A percentile compares a stretch with the other conserved stretches of the same genome.
phyloP scores from a whole-genome alignment of 495 filamentous ascomycete genomes.

The Penicillium pancosmium region DNA sequence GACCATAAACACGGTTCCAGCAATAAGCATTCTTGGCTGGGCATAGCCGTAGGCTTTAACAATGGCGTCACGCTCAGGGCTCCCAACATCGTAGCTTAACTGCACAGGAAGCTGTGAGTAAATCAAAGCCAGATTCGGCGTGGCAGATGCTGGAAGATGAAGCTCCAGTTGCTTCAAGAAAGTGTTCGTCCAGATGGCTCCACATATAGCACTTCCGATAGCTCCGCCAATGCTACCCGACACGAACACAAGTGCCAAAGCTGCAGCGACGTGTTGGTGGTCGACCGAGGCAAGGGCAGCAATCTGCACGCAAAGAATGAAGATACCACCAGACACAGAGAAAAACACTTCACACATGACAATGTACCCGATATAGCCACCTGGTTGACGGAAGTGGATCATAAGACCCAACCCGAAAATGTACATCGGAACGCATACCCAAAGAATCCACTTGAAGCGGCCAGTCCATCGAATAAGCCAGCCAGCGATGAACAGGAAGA shows the following conservation, averaged over 20 bases:
- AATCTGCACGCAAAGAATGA: constrained; percentile 65
- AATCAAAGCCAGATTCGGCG: constrained; percentile 47
- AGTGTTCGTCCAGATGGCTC: constrained; percentile 65
- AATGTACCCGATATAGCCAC: constrained; percentile 61
- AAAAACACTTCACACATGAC: constrained; percentile 76
- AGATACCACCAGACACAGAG: constrained; percentile 59
- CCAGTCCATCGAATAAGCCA: constrained; percentile 56
- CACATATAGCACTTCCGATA: constrained; percentile 61
- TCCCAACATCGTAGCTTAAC: constrained; percentile 54
- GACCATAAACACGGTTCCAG: constrained; percentile 45
- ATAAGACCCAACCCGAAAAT: constrained; percentile 60
- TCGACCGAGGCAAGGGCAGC: constrained; percentile 65
- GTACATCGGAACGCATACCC: constrained; percentile 53
- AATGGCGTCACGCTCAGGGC: constrained; percentile 55
- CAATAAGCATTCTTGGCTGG: constrained; percentile 58
- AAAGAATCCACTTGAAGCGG: constrained; percentile 49
- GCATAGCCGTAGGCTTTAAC: constrained; percentile 55
- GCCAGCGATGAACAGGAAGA: constrained; percentile 49
- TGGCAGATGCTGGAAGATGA: constrained; percentile 53
- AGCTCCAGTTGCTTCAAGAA: constrained; percentile 54
- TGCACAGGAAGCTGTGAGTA: constrained; percentile 56
- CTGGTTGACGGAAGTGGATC: constrained; percentile 65
- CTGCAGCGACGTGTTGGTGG: constrained; percentile 66
- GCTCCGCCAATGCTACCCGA: constrained; percentile 65
- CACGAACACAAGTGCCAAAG: constrained; percentile 63